Percentiles rank a stretch among this genome's conserved stretches.
Conservation (phyloP, 306 rosid genomes). For the Cyclanthera cordifolia region DNA sequence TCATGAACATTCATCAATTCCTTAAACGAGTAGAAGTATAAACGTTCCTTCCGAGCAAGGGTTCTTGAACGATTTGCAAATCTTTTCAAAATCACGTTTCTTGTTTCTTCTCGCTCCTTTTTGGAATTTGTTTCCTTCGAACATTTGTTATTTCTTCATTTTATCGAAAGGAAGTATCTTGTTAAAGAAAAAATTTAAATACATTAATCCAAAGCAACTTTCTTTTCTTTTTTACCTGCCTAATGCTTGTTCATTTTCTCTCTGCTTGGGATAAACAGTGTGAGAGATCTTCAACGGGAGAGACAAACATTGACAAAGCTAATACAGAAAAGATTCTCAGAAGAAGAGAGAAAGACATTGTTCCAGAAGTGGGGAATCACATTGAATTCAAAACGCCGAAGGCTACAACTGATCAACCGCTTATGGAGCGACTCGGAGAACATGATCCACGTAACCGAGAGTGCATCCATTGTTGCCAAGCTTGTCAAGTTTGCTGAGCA, state of each 20-base stretch:
- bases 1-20: not conserved
- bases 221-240: not conserved
- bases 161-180: not conserved
- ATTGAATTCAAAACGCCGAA: conserved; percentile 76
- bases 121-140: not conserved
- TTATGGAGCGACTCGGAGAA: conserved; percentile 54
- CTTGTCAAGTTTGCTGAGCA: conserved; percentile 64
- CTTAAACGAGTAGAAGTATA: not conserved
- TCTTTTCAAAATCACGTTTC: not conserved
- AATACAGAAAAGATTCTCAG: conserved; percentile 66
- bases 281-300: conserved; percentile 58
- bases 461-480: conserved; percentile 73
- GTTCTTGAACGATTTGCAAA: not conserved
- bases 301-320: conserved; percentile 59
- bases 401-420: conserved; percentile 57
- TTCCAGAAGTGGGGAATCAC: conserved; percentile 65
- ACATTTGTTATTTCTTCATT: not conserved
- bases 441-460: conserved; percentile 49
- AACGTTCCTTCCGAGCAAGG: not conserved
- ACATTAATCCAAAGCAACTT: not conserved
- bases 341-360: conserved; percentile 49
- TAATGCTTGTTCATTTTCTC: not conserved
- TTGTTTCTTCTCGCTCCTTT: not conserved
- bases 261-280: conserved; percentile 31
- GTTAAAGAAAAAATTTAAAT: not conserved